Base-by-base conservation (phyloP, 495 filamentous ascomycete genomes). In the Daldinia concentrica region DNA sequence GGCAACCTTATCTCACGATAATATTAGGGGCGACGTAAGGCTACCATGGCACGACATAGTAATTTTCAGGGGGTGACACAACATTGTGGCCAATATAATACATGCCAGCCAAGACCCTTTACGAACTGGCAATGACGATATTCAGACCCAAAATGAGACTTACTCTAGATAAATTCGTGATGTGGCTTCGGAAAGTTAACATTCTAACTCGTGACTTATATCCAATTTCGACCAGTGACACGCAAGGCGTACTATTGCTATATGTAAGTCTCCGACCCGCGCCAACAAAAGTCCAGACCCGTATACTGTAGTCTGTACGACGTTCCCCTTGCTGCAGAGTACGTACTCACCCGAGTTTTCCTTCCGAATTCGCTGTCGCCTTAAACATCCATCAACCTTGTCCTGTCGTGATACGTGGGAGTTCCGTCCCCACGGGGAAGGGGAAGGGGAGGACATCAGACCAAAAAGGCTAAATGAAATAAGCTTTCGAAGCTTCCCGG, bases 401-500 rank as follows among this genome's bases (percentile, higher is more conserved):
- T 52, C 8, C 45, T 48, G 48, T 30, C 12, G 48, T 56, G 56
- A 34, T 48, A 61, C 62, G 48, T 62, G 15, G 57, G 57, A 57
- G 26, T 50, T 14, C 51, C 45, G 24, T 65, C 62, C 68, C 68
- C 57, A 55, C 48, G 62, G 62, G 68, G 68, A 58, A 65, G 62
- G 62, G 68, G 68, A 58, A 65, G 54, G 52, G 37, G 43, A 57
- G 56, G 34, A 4, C 34, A 36, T 36, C 39, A 57, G 41, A 4
- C 50, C 24, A 58, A 66, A 58, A 30, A 62, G 68, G 37, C 57
- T 66, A 71, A 71, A 62, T 29, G 17, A 45, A 22, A 58, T n/a
- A 64, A 56, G 52, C 62, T 56, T 58, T 37, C 19, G 32, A 58
- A 15, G 14, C 15, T 50, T 19, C 36, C 37, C 19, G 19, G 19